These are phyloP conservation scores for Xylaria sp. DNA, from an alignment of 2,329 filamentous ascomycete genomes.

Conservation along the genomic window DNA sequence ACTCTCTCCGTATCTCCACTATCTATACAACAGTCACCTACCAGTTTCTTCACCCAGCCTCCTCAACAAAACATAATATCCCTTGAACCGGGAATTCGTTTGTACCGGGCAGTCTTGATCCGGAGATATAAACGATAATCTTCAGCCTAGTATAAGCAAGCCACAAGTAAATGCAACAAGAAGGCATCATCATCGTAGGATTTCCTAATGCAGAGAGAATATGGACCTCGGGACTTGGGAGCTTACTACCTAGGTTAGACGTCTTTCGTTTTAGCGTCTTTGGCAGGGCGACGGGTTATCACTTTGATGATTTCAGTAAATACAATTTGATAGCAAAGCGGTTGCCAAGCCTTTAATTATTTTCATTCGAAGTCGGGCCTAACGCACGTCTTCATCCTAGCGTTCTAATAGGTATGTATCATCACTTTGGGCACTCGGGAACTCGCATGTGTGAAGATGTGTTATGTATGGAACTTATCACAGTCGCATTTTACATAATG, in stretches of 20 bases:
- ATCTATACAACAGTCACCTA: slow-evolving; percentile 6
- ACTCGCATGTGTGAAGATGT: slow-evolving; percentile 3
- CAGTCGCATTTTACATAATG: slow-evolving; percentile 20
- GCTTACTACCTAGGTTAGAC: slow-evolving; percentile 29
- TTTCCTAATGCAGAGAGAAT: slow-evolving; percentile 11
- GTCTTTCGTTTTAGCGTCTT: slow-evolving; percentile 38
- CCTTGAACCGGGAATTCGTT: slow-evolving; percentile 6
- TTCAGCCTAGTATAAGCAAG: slow-evolving; percentile 14
- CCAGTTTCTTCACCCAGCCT: slow-evolving; percentile 21
- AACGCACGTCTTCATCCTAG: background rate
- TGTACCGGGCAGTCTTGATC: slow-evolving; percentile 25
- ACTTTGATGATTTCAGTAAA: slow-evolving; percentile 5
- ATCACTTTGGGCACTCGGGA: background rate
- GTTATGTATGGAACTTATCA: slow-evolving; percentile 8
- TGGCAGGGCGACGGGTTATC: slow-evolving; percentile 44
- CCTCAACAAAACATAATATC: slow-evolving; percentile 13
- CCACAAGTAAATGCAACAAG: slow-evolving; percentile 13
- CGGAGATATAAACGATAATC: slow-evolving; percentile 21
- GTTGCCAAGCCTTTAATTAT: slow-evolving; percentile 20
- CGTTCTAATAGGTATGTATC: slow-evolving; percentile 18
- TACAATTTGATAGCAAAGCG: background rate
- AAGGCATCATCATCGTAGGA: slow-evolving; percentile 7
- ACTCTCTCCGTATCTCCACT: background rate
- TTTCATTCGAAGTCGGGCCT: slow-evolving; percentile 8
- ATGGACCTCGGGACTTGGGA: background rate